phyloP scores from a whole-genome alignment of 805 yeast genomes.

The Candida corydali region DNA sequence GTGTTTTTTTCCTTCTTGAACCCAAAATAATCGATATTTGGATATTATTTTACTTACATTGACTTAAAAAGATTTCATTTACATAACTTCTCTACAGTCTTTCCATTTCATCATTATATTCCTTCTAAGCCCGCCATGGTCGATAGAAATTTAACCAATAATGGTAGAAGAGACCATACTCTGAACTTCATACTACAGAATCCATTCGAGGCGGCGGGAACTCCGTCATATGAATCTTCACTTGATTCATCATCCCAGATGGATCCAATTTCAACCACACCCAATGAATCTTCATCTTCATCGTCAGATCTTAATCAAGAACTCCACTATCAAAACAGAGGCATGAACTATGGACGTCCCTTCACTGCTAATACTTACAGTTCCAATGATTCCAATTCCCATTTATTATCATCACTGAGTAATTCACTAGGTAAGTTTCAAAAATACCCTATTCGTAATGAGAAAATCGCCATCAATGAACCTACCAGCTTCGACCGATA shows the following conservation, averaged over 20 bases:
- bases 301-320: not conserved
- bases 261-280: not conserved
- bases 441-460: not conserved
- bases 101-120: not conserved
- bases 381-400: slow-evolving; percentile 2
- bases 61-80: too few species aligned
- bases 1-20: too few species aligned
- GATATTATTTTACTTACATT: too few species aligned
- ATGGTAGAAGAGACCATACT: not conserved
- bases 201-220: slow-evolving; percentile 6
- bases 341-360: slow-evolving; percentile 5
- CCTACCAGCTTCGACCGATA: slow-evolving; percentile 66
- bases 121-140: too few species aligned
- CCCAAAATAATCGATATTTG: too few species aligned
- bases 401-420: not conserved
- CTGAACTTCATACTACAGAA: not conserved
- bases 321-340: not conserved
- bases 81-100: too few species aligned
- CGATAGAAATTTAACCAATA: slow-evolving; percentile 7
- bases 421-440: not conserved
- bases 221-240: slow-evolving; percentile 1
- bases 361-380: slow-evolving; percentile 5
- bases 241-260: not conserved
- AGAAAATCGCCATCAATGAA: slow-evolving; percentile 16
- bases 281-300: slow-evolving; percentile 1